Evolutionary conservation across 805 yeast species (phyloP).

Genomic region (Komagataella ulmi): DNA sequence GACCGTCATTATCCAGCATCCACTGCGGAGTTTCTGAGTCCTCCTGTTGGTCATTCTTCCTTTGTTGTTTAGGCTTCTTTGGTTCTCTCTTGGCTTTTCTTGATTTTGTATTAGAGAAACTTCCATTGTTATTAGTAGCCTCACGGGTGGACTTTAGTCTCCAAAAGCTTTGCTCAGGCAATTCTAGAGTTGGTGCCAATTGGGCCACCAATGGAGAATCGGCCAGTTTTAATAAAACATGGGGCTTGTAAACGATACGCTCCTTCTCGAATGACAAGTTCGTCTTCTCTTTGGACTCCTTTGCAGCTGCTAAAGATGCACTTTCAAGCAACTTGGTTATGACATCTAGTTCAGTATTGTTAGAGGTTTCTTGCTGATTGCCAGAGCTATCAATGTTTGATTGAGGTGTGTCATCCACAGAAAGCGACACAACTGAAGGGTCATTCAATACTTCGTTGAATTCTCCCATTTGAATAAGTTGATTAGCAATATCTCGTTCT

Average conservation of each 20-base stretch:
- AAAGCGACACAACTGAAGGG: neutral
- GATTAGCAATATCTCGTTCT: neutral
- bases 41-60: conserved; percentile 6
- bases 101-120: neutral
- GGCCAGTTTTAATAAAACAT: neutral
- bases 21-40: conserved; percentile 18
- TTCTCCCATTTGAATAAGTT: neutral
- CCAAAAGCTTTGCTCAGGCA: conserved; percentile 6
- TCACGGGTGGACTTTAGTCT: conserved; percentile 2
- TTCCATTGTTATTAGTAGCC: conserved; percentile 4
- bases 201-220: neutral
- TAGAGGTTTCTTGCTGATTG: neutral
- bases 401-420: neutral
- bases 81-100: conserved; percentile 2
- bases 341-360: conserved; percentile 11
- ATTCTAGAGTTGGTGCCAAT: conserved; percentile 3
- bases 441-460: neutral
- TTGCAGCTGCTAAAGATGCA: conserved; percentile 33
- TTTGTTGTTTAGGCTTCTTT: conserved; percentile 4
- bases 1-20: conserved; percentile 20
- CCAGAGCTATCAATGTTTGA: neutral
- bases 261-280: neutral
- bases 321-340: conserved; percentile 28
- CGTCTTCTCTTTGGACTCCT: conserved; percentile 22
- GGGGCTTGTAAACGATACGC: neutral